Evolutionary conservation across 352 stramenopile species (phyloP).

Genomic region (Globisporangium perplexum): DNA sequence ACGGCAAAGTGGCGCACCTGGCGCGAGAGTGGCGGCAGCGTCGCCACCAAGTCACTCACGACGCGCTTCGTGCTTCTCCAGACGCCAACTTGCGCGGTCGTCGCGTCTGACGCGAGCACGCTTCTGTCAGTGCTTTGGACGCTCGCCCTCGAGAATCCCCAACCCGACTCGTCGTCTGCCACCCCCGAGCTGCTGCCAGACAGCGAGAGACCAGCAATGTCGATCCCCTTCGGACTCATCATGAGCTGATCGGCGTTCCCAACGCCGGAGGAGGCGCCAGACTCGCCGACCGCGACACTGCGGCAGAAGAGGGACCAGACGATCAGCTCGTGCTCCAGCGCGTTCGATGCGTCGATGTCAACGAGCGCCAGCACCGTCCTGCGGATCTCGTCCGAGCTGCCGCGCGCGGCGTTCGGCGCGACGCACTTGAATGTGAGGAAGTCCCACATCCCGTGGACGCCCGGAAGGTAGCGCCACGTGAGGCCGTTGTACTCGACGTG

Average conservation of each 20-base stretch:
- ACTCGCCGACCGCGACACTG: constrained; percentile 75
- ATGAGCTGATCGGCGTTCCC: constrained; percentile 38
- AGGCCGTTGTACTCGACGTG: constrained; percentile 60
- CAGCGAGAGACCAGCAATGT: constrained; percentile 11
- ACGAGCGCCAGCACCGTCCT: constrained; percentile 59
- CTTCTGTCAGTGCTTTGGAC: constrained; percentile 13
- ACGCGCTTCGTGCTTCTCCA: constrained; percentile 70
- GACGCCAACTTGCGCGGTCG: constrained; percentile 48
- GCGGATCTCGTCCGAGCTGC: constrained; percentile 37
- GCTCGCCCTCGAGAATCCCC: constrained; percentile 1
- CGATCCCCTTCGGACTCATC: constrained; percentile 67
- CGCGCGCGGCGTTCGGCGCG: constrained; percentile 20
- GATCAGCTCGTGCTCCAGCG: constrained; percentile 40
- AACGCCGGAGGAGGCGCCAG: constrained; percentile 24
- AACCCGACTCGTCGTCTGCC: constrained; percentile 3
- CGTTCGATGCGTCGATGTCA: constrained; percentile 54
- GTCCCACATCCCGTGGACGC: constrained; percentile 69
- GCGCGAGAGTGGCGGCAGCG: constrained; percentile 63
- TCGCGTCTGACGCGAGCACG: constrained; percentile 29
- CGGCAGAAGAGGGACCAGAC: constrained; percentile 75
- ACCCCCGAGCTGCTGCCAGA: constrained; percentile 1
- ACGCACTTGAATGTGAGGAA: constrained; percentile 37
- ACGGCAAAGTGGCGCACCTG: constrained; percentile 76
- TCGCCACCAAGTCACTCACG: constrained; percentile 49
- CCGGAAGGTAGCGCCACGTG: constrained; percentile 57